Base-by-base conservation (phyloP, 2,329 filamentous ascomycete species). In the Saccharata proteae region DNA sequence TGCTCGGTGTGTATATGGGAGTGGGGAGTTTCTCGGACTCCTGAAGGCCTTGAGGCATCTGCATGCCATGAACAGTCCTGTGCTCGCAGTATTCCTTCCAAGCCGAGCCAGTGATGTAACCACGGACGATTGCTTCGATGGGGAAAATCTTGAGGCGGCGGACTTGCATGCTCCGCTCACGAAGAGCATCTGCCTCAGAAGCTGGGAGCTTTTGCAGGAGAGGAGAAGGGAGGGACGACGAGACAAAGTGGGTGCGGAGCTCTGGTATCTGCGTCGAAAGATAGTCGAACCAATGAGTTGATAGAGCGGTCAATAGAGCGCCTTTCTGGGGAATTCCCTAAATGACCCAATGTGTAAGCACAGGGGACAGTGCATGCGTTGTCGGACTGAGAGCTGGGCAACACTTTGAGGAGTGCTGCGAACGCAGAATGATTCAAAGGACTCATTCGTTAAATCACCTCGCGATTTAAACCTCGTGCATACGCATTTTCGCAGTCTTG, bases 91-190 rank as follows among this genome's bases (percentile, higher is more conserved):
- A 82, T 61, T 93, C 84, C 22, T 67, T 67, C 79, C 82, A 93
- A 0, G 81, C 84, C 26, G 75, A 80, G 25, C 85, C 85, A 5
- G 85, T 85, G 51, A 93, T 75, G 61, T 93, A 93, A 43, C 85
- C 85, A 36, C 84, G 75, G n/a, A 92, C 81, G 39, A 88, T 88
- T 25, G 76, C 80, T 58, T 88, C 81, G 40, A 92, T 66, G 15
- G 81, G 80, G 37, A 92, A 73, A 40, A 90, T 73, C 45, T 76
- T 71, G 36, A 84, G 66, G 41, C 73, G 74, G 39, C 76, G 73
- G 34, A 88, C 80, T 42, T 74, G 70, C 84, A 93, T 92, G 51
- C 70, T 75, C 37, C 84, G 76, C 44, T 71, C 64, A 12, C 36
- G 36, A 33, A 71, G 65, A 27, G 78, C 59, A 21, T 69, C 55